These are phyloP conservation scores for Starmera caribaea DNA, from an alignment of 805 yeast species.

Conservation along the genomic window DNA sequence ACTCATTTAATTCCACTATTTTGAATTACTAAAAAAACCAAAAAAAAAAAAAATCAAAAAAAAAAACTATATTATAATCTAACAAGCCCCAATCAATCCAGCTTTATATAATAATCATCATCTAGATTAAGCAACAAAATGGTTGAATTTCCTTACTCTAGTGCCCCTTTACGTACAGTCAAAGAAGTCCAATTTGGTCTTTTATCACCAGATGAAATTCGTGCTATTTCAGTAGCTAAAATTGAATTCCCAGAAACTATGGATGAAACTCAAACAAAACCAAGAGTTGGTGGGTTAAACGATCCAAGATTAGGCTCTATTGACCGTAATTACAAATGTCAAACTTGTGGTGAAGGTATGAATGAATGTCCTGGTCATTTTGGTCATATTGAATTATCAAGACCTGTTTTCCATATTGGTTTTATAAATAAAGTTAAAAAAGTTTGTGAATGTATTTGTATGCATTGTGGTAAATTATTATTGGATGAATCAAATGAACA, in stretches of 20 bases:
- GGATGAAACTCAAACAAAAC: constrained; percentile 93
- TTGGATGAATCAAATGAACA: constrained; percentile 63
- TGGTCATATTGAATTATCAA: constrained; percentile 97
- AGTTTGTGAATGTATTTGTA: constrained; percentile 92
- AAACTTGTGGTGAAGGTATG: constrained; percentile 99
- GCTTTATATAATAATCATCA: background rate
- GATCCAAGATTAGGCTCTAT: constrained; percentile 97
- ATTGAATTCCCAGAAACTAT: constrained; percentile 99
- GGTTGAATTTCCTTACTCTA: constrained; percentile 78
- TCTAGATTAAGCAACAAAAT: constrained; percentile 14
- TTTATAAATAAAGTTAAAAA: constrained; percentile 90
- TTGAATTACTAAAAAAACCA: background rate
- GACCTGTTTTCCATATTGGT: constrained; percentile 97
- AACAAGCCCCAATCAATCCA: too few species aligned
- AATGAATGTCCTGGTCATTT: constrained; percentile 99
- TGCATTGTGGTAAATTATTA: constrained; percentile 95
- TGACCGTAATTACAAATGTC: constrained; percentile 95
- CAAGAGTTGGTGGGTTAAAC: constrained; percentile 93
- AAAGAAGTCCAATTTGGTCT: constrained; percentile 98
- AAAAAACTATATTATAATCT: too few species aligned
- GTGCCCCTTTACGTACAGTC: constrained; percentile 96
- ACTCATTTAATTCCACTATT: too few species aligned
- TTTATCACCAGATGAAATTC: constrained; percentile 92
- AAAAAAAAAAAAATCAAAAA: constrained; percentile 4
- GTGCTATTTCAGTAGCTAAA: constrained; percentile 96